A percentile compares a stretch with the other conserved stretches of the same genome.
Evolutionary conservation across 495 filamentous ascomycete species (phyloP).

Genomic region (Aspergillus affinis): DNA sequence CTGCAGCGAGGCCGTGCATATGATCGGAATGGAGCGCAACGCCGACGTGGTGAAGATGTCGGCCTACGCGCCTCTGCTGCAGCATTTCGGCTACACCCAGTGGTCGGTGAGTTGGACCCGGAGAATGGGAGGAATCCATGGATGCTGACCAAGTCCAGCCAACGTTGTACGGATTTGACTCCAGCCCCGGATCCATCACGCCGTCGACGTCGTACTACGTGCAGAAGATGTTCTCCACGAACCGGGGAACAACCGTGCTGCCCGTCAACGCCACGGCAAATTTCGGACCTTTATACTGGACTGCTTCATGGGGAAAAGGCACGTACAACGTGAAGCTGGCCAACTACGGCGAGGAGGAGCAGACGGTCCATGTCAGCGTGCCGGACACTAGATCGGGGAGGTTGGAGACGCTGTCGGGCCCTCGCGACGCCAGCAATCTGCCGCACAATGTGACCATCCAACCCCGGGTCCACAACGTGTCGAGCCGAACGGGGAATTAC

Average conservation of each 20-base stretch:
- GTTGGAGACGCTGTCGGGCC: slow-evolving; percentile 29
- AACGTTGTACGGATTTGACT: slow-evolving; percentile 41
- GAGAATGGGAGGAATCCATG: neutral
- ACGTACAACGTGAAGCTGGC: slow-evolving; percentile 37
- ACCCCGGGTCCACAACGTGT: slow-evolving; percentile 16
- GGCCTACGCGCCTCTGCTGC: slow-evolving; percentile 49
- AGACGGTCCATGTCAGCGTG: slow-evolving; percentile 27
- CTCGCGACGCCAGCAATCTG: slow-evolving; percentile 21
- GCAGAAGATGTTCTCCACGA: slow-evolving; percentile 50
- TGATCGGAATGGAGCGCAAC: slow-evolving; percentile 68
- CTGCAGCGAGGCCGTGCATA: slow-evolving; percentile 65
- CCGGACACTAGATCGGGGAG: slow-evolving; percentile 25
- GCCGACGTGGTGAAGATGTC: slow-evolving; percentile 55
- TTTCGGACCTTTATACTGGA: slow-evolving; percentile 60
- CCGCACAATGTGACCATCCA: slow-evolving; percentile 24
- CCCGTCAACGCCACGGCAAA: slow-evolving; percentile 39
- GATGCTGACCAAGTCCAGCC: slow-evolving; percentile 20
- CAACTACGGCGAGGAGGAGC: slow-evolving; percentile 26
- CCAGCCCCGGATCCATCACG: slow-evolving; percentile 45
- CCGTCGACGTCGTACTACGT: slow-evolving; percentile 36
- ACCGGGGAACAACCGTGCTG: slow-evolving; percentile 56
- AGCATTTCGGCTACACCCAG: slow-evolving; percentile 43
- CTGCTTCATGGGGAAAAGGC: slow-evolving; percentile 43
- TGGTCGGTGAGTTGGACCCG: slow-evolving; percentile 35
- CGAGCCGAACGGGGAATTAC: slow-evolving; percentile 20